These are phyloP conservation scores for Vitis rupestris DNA, from an alignment of 164 flowering plant species.

Conservation along the genomic window DNA sequence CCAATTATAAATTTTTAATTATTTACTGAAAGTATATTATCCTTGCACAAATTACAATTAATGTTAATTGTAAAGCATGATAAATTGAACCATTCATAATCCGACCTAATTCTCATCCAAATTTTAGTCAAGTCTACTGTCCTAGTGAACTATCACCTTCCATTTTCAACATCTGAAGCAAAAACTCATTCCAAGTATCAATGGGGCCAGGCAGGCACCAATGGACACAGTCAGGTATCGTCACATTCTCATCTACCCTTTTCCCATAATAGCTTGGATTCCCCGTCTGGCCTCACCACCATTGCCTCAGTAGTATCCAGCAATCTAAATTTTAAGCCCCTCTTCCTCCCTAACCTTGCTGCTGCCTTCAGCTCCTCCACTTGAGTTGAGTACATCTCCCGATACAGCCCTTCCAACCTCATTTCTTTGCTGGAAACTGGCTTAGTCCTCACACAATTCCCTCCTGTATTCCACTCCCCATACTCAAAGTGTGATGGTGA, in stretches of 20 bases:
- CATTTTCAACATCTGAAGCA: slow-evolving; percentile 38
- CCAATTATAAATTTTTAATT: no score
- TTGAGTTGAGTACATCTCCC: slow-evolving; percentile 35
- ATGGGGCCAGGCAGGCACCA: slow-evolving; percentile 63
- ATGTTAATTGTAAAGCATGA: no score
- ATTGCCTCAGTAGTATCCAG: slow-evolving; percentile 38
- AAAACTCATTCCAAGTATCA: slow-evolving; percentile 56
- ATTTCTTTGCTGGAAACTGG: slow-evolving; percentile 30
- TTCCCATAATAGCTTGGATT: slow-evolving; percentile 44
- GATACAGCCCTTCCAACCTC: slow-evolving; percentile 18
- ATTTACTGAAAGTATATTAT: no score
- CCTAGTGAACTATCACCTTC: slow-evolving; percentile 6
- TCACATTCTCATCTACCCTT: slow-evolving; percentile 19
- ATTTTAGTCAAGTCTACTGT: background rate
- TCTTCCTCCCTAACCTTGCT: slow-evolving; percentile 22
- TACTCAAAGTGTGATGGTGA: slow-evolving; percentile 51
- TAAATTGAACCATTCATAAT: no score
- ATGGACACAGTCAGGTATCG: slow-evolving; percentile 46
- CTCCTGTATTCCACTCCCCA: slow-evolving; percentile 53
- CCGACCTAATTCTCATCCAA: background rate
- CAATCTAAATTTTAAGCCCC: slow-evolving; percentile 33
- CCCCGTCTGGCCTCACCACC: slow-evolving; percentile 56
- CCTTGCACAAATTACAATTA: no score
- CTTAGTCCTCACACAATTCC: slow-evolving; percentile 37
- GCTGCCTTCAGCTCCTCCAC: slow-evolving; percentile 40